Evolutionary conservation across 257 asterid species (phyloP), one percentile per base, ranked within the genome.

Genomic region (Solanum habrochaites): DNA sequence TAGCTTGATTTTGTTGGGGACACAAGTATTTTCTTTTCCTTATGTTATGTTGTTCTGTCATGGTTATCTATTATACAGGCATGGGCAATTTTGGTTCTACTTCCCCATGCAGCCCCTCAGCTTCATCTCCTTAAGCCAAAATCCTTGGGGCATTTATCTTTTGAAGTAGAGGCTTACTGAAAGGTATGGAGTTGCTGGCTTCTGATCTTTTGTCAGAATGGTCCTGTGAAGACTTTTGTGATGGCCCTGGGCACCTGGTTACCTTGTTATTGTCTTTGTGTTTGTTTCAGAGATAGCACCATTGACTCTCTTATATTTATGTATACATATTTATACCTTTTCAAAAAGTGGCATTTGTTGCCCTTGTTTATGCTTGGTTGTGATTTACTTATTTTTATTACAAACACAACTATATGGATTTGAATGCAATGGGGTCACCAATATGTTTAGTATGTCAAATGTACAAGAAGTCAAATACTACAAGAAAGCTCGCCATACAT

Each of bases 1-100:
- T 39, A 71, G 31, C 77, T 85, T 87, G 86, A 85, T 66, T 74
- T 88, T 86, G 7, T 58, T 91, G 89, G 89, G 88, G 82, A 52
- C 77, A 52, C 77, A 21, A 70, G 52, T 83, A 8, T 27, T 69
- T 62, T 77, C 82, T 35, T 18, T 27, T 72, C 83, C 20, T 72
- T 47, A 23, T 74, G 43, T 85, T 45, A 85, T 72, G 14, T 42
- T 42, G 58, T 42, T 85, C 67, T 43, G 66, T 71, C 82, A 29
- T 78, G 85, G 56, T 25, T 82, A 37, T 88, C 31, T 82, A 29
- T 88, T 83, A 70, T 25, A 39, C 32, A 29, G 9, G 71, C 58
- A 14, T 14, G 18, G 90, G 88, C 67, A 85, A 70, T 87, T 92
- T 88, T 87, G 86, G 32, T 83, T 69, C 35, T 71, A n/a, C 45